These are phyloP conservation scores for Immersiella caudata DNA, from an alignment of 495 filamentous ascomycete genomes.

Conservation along the genomic window DNA sequence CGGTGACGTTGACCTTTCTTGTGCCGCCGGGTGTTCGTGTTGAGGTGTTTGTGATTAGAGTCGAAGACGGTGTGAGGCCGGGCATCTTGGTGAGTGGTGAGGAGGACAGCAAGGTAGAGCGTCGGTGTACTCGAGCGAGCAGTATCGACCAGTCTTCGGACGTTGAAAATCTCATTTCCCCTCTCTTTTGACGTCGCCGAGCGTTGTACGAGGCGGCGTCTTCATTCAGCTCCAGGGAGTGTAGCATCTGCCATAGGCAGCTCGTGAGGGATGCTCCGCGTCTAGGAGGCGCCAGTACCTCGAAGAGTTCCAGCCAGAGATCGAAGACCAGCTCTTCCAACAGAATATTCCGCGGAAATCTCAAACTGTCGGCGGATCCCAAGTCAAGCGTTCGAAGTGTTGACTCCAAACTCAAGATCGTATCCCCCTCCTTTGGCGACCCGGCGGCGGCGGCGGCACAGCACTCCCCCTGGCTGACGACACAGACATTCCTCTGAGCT, in stretches of 20 bases:
- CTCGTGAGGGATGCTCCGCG: background rate
- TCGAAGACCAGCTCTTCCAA: slow-evolving; percentile 34
- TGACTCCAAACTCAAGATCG: background rate
- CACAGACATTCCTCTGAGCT: background rate
- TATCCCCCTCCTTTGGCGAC: background rate
- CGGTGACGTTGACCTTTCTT: background rate
- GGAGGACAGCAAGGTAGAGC: slow-evolving; percentile 26
- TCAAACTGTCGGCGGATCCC: slow-evolving; percentile 6
- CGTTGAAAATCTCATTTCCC: background rate
- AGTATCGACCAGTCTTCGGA: slow-evolving; percentile 19
- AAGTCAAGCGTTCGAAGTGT: background rate
- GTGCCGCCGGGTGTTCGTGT: background rate
- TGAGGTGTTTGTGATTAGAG: background rate
- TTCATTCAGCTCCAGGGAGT: slow-evolving; percentile 42
- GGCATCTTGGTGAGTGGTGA: background rate
- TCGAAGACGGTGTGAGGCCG: background rate
- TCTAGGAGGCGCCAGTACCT: slow-evolving; percentile 25
- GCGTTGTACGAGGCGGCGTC: slow-evolving; percentile 14
- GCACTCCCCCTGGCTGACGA: background rate
- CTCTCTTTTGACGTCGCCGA: background rate
- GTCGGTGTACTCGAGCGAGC: slow-evolving; percentile 32
- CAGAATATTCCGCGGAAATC: slow-evolving; percentile 14
- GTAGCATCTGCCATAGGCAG: slow-evolving; percentile 35
- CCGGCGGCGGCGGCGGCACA: background rate
- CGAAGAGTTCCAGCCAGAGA: slow-evolving; percentile 44